These are phyloP conservation scores for Hymenoscyphus linearis DNA, from an alignment of 2,329 filamentous ascomycete species.

Conservation along the genomic window DNA sequence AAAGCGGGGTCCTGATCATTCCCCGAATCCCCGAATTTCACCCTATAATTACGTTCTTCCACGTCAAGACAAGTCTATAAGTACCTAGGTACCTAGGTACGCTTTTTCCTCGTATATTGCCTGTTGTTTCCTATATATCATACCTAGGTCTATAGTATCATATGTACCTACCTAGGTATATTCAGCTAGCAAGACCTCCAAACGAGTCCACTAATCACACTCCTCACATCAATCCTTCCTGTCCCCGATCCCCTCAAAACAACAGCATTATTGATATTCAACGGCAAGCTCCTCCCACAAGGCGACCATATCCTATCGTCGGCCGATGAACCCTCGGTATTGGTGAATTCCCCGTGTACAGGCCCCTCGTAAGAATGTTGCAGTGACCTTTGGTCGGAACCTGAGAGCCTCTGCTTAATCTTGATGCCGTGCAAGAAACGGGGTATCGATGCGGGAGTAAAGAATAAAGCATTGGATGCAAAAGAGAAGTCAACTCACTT, in stretches of 20 bases:
- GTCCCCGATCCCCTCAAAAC: not conserved
- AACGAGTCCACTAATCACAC: conserved; percentile 1
- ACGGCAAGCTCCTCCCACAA: conserved; percentile 3
- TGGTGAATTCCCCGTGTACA: not conserved
- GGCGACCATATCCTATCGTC: conserved; percentile 6
- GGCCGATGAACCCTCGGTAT: not conserved
- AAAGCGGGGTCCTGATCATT: no score
- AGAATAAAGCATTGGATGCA: not conserved
- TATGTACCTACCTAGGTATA: no score
- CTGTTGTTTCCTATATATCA: no score
- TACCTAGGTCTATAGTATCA: no score
- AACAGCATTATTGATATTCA: conserved; percentile 12
- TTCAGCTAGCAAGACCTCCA: conserved; percentile 3
- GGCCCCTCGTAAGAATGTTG: not conserved
- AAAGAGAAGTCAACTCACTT: conserved; percentile 2
- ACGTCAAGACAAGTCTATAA: no score
- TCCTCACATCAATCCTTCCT: not conserved
- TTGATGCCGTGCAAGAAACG: no score
- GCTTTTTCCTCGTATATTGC: no score
- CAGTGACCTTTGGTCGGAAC: not conserved
- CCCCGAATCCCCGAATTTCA: no score
- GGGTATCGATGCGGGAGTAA: no score
- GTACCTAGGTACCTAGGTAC: no score
- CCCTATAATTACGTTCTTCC: no score
- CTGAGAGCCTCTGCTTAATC: not conserved